Base-by-base conservation (phyloP, 2,329 filamentous ascomycete genomes). In the Curvularia hawaiiensis region DNA sequence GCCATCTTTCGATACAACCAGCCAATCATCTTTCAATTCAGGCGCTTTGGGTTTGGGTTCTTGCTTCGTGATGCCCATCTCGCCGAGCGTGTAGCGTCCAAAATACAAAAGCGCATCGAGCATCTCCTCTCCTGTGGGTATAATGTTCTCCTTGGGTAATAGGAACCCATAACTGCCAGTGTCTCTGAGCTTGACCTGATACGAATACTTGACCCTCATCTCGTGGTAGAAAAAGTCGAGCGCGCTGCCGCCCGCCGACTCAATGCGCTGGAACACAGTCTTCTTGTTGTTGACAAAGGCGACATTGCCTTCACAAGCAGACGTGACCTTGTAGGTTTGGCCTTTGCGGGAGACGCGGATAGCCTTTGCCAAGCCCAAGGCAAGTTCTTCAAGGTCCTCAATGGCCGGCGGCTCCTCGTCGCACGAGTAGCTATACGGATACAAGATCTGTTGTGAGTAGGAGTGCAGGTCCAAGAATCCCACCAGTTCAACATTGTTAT, bases 201-300 rank as follows among this genome's bases (percentile, higher is more conserved):
- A 98, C 57, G 92, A 90, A 74, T 91, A 96, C 61, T 86, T 88
- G 18, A 94, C 90, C 46, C 84, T 81, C 60, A 98, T 78, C 68
- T 96, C 90, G 67, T 96, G 91, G 74, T 96, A 97, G 77, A 99
- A 97, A 87, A 91, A 98, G 77, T 98, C 95, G 41, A 98, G 86
- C 1, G 91, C 91, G 48, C 90, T 93, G 3, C 94, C 94, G 39
- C 94, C 93, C 3, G 88, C 87, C 0, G 85, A 85, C 72, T 95
- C 90, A 61, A 93, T 85, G 39, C 86, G 81, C 3, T 81, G 80
- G 22, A 81, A 77, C 6, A 79, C 58, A 2, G 62, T 59, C 43
- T 70, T 68, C 38, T 73, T 73, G 3, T 70, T 65, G 59, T 70
- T 67, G 35, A 65, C 68, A 9, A 79, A 69, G 8, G 77, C 74